Evolutionary conservation across 805 yeast genomes (phyloP), one percentile per base, ranked within the genome.

Genomic region (Sugiyamaella mastotermitis): DNA sequence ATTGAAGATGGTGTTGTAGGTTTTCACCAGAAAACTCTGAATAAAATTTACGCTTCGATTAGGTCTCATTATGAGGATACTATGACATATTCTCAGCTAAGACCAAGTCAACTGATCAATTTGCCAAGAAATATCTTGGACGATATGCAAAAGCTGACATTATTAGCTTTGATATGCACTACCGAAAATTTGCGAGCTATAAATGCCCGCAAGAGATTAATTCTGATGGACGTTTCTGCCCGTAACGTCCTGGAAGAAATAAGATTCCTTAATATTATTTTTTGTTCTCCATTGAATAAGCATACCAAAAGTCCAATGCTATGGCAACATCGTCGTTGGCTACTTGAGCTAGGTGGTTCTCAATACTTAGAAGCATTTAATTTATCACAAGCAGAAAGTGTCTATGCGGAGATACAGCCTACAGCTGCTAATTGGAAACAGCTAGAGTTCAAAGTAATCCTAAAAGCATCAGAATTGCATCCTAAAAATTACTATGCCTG

Each of bases 401-500:
- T 17, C 5, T 29, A 7, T 37, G 11, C n/a, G 27, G 17, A n/a
- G 27, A 19, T 10, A 13, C 6, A 11, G 13, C 16, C 9, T 2
- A n/a, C n/a, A n/a, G n/a, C n/a, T n/a, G n/a, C n/a, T n/a, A 28
- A 4, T 31, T 17, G 14, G 24, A 35, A 40, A 5, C 38, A 39
- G 2, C 33, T 33, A 3, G 66, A 64, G 42, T 35, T 55, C 22
- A 39, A 37, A 11, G 38, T 54, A 1, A 58, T 71, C 1, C 38
- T 57, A 1, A 35, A 33, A 6, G 68, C 78, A 0, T 62, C 64
- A 0, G 50, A 42, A 17, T 42, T 51, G 9, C 79, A 73, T 46
- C 67, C 66, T 7, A 49, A 62, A 30, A 74, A 71, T 49, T 73
- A 73, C 48, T 72, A 72, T 38, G 74, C 76, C 0, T 63, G 71